phyloP scores from a whole-genome alignment of 306 rosid genomes.

The Pyrus bretschneideri region DNA sequence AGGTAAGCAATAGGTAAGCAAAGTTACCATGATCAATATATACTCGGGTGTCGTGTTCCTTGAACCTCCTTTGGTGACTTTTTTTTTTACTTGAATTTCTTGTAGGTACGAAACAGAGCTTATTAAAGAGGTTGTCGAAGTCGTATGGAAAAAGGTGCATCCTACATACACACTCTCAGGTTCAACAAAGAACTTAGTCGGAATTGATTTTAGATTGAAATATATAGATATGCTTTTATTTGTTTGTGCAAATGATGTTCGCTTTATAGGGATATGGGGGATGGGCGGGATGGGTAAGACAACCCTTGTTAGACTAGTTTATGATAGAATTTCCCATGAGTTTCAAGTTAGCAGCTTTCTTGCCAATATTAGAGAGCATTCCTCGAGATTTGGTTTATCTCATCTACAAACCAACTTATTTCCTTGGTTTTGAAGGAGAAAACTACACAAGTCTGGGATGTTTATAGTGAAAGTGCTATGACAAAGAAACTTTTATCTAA shows the following conservation, averaged over 20 bases:
- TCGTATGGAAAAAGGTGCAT: not conserved
- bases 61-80: no score
- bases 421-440: not conserved
- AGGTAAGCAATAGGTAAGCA: not conserved
- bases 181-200: not conserved
- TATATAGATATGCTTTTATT: not conserved
- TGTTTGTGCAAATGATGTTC: not conserved
- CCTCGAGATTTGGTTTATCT: not conserved
- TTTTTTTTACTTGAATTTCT: not conserved
- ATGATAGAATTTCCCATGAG: no score
- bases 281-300: no score
- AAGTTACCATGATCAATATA: not conserved
- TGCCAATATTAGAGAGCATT: not conserved
- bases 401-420: conserved; percentile 22
- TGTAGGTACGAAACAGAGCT: not conserved
- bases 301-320: no score
- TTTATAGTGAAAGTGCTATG: not conserved
- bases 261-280: no score
- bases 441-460: not conserved
- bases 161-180: not conserved
- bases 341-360: not conserved
- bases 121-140: not conserved
- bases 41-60: not conserved
- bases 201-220: no score
- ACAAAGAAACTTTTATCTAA: conserved; percentile 14